A percentile compares a stretch with the other conserved stretches of the same genome.
These are phyloP conservation scores for Silybum marianum DNA, from an alignment of 129 eudicot genomes.

Conservation along the genomic window DNA sequence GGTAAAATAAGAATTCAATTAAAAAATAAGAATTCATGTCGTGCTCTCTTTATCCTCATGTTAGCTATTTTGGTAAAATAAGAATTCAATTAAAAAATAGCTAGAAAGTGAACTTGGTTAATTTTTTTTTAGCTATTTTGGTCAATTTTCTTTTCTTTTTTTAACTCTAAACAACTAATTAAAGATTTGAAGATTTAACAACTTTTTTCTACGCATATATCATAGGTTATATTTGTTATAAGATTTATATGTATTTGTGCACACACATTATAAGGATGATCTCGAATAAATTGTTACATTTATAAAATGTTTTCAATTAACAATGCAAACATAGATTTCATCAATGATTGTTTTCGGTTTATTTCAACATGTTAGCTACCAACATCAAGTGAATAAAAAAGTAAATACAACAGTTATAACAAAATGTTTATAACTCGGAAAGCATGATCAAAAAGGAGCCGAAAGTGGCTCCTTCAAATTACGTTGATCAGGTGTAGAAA, in stretches of 20 bases:
- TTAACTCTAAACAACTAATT: neutral
- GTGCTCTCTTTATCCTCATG: too few relatives aligned
- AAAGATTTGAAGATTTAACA: too few relatives aligned
- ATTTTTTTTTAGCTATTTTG: too few relatives aligned
- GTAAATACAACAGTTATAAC: neutral
- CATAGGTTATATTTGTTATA: too few relatives aligned
- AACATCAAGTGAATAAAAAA: neutral
- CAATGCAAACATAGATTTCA: neutral
- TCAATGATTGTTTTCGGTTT: neutral
- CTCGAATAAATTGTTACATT: neutral
- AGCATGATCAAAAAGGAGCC: slow-evolving; percentile 50
- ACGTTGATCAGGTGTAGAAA: slow-evolving; percentile 50
- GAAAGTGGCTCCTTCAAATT: slow-evolving; percentile 57
- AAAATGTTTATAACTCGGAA: neutral
- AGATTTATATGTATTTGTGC: neutral
- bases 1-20: too few relatives aligned
- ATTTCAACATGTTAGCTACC: neutral
- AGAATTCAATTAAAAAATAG: too few relatives aligned
- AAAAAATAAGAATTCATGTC: too few relatives aligned
- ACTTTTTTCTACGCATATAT: too few relatives aligned
- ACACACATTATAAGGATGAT: neutral
- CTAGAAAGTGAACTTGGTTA: too few relatives aligned
- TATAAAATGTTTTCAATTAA: neutral
- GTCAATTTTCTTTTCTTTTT: too few relatives aligned
- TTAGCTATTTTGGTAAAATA: too few relatives aligned